Base-by-base conservation (phyloP, 1,139 yeast genomes). In the Yarrowia galli region DNA sequence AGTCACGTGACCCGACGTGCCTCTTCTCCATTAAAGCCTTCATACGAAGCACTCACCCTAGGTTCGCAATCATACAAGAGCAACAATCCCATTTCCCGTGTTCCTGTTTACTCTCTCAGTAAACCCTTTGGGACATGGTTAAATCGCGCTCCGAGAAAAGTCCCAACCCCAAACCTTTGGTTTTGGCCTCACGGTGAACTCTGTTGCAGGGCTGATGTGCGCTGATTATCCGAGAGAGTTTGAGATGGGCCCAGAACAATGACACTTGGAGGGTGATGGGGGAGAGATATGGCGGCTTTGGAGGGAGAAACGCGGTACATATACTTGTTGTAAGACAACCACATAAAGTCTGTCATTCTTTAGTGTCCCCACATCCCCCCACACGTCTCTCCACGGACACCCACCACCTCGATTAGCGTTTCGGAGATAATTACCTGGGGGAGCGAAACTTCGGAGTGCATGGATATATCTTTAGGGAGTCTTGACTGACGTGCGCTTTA, bases 341-440 rank as follows among this genome's bases (percentile, higher is more conserved):
- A 12, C 38, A 10, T 16, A 7, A 9, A 0, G 3, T 28, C 9
- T n/a, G 22, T 25, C 16, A 7, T 4, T 2, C 22, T n/a, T 3
- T 16, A 1, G 20, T 3, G 0, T 16, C 20, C 35, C 38, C 53
- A 18, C 0, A 10, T 4, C 15, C 18, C 60, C 35, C 22, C 60
- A 38, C 25, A 20, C 22, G 40, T 16, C 8, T 10, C 58, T 36
- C 58, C 58, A 22, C 43, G 43, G 58, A 36, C 20, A 7, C 35
- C 12, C 25, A 22, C 25, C 45, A 22, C 60, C 32, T n/a, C 46
- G 15, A 12, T 54, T 54, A 54, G 23, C 61, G 61, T 54, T 54
- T 54, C 61, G 61, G 61, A 54, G 61, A 54, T 54, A 54, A 54
- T 54, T 54, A 54, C 61, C 61, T 54, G 61, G 61, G 61, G 61